Conservation (phyloP, 108 stramenopile genomes). For the Conticribra weissflogii region DNA sequence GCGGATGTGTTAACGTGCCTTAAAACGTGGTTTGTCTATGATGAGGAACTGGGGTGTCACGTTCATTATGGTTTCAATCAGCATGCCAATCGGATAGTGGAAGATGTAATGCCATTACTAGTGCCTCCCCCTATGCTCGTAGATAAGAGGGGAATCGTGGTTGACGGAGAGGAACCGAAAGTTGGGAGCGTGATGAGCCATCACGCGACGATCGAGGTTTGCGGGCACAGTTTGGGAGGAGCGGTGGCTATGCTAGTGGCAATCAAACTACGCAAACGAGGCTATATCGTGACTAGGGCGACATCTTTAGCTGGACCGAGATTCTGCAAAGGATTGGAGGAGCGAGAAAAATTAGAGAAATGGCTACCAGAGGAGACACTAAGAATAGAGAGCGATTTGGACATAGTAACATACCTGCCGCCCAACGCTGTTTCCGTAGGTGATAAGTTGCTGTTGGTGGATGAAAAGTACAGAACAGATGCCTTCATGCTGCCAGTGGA, state of each 20-base stretch:
- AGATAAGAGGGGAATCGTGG: no score
- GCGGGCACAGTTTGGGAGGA: conserved; percentile 65
- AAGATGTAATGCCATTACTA: conserved; percentile 61
- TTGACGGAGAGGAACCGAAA: no score
- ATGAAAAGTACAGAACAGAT: conserved; percentile 17
- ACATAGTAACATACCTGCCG: conserved; percentile 61
- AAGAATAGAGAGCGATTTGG: conserved; percentile 62
- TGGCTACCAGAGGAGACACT: conserved; percentile 54
- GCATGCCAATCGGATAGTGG: conserved; percentile 61
- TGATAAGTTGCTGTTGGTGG: conserved; percentile 56
- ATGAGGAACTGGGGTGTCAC: conserved; percentile 57
- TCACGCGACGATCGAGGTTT: conserved; percentile 60
- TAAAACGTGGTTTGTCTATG: conserved; percentile 56
- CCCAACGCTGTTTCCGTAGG: conserved; percentile 49
- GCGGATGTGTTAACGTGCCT: conserved; percentile 60
- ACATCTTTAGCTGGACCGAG: conserved; percentile 58
- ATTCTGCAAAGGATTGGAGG: conserved; percentile 48
- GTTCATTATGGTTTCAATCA: conserved; percentile 60
- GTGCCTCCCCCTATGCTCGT: conserved; percentile 23
- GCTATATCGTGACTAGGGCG: conserved; percentile 50
- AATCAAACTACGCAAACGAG: conserved; percentile 60
- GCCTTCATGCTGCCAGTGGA: conserved; percentile 28
- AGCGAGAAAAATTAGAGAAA: conserved; percentile 27
- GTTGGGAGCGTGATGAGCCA: no score
- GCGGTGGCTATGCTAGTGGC: conserved; percentile 65